Base-by-base conservation (phyloP, 805 yeast genomes). In the Candida coleopterorum region DNA sequence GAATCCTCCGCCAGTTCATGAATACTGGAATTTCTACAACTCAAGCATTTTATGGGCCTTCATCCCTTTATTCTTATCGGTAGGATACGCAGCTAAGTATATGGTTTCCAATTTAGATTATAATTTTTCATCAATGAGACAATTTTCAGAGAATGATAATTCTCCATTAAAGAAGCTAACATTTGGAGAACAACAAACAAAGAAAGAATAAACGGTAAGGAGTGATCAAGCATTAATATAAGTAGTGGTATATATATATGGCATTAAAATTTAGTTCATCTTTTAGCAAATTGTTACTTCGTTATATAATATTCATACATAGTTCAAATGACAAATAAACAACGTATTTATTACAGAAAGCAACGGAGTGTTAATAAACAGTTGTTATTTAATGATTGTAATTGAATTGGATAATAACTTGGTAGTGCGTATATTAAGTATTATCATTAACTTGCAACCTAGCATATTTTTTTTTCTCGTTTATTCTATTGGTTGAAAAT, bases 1-100 rank as follows among this genome's bases (percentile, higher is more conserved):
- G 41, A 53, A 53, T 39, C 72, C 72, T 24, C 73, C 73, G 27
- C 72, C 64, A 34, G 66, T 63, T 34, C 73, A 67, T 45, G 61
- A 58, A 43, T 67, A 67, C 55, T 67, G 73, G 73, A 62, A 58
- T 46, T 48, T 50, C 44, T 56, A 63, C 40, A 65, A 66, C 49
- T 52, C 60, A 31, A 48, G 56, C 18, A 56, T 64, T 23, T 49
- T 64, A 33, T 42, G 65, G 31, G 68, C 66, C 22, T 61, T 64
- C 36, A 52, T 63, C 27, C 72, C 72, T 9, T 29, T 62, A 10
- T 62, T 55, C 42, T 43, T 64, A 29, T 55, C 53, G 18, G 61
- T 56, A 8, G 66, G 64, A 9, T 64, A 60, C 47, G 39, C 56
- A 20, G 62, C 61, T 37, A 58, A 58, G 48, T 52, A 45, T 42